Evolutionary conservation across 345 rosid species (phyloP), one percentile per base, ranked within the genome.

Genomic region (rapeseed (Brassica napus)): DNA sequence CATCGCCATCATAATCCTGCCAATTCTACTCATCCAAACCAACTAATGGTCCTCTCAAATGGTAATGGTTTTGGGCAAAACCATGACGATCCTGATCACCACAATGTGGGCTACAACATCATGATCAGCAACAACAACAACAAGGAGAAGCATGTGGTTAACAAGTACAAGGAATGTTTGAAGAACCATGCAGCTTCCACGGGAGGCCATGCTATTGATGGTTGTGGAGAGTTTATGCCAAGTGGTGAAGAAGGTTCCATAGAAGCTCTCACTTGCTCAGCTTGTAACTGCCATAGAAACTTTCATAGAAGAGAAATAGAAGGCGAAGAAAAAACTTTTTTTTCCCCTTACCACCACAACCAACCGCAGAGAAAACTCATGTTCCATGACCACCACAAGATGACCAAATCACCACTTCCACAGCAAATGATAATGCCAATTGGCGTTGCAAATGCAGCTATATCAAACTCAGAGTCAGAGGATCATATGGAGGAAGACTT

Each of bases 221-320:
- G 98, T 8, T 94, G 98, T 68, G 98, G 98, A 5, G 97, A 94
- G 85, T 94, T 94, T 86, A 89, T 92, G 97, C 97, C 98, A 0
- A 89, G 88, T 81, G 97, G 97, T 30, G 93, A 90, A 78, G 97
- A 92, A 35, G 97, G 97, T 11, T 86, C 87, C 84, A 84, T 90
- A 18, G 97, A 92, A 84, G 97, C 94, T 3, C 92, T 94, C 58
- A 92, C 76, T 52, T 94, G 98, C 76, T 92, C 92, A 8, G 98
- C 91, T 71, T 94, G 98, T 81, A 81, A 79, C 75, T 94, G 98
- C 65, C 98, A 94, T 61, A 87, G 98, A 72, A 94, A 94, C 86
- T 94, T 94, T 85, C 98, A 94, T 78, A 86, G 97, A 61, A 94
- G 87, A 85, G 98, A 94, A 58, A 49, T 83, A 2, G 86, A 90